Evolutionary conservation across 495 filamentous ascomycete genomes (phyloP), one percentile per base, ranked within the genome.

Genomic region (Daldinia concentrica): DNA sequence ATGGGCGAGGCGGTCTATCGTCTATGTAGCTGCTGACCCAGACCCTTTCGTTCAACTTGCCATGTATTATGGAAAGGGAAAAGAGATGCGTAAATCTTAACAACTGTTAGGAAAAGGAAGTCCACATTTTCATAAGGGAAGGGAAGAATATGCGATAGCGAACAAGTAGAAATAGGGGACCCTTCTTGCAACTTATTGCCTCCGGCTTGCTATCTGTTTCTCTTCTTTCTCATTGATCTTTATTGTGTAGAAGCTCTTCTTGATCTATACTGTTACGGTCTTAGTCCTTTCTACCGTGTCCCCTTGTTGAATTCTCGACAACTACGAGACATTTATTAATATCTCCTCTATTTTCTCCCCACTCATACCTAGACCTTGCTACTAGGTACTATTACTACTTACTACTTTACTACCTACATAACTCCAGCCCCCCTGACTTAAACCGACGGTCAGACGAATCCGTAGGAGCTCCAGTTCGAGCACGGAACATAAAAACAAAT

Each of bases 51-150:
- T n/a, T 24, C 8, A 48, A 48, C 43, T 19, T 48, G 43, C 19
- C 8, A 19, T 48, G 43, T 48, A 48, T 22, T 11, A 12, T 48
- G 27, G 37, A 62, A 54, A 66, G 22, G 36, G 39, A 36, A 50
- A 60, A 59, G 45, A 57, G 54, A 37, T 17, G 39, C 52, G 62
- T 39, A 71, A 51, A 58, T 71, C 68, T n/a, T 71, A 45, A 71
- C 62, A 66, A 71, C 58, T 62, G 58, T 71, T 36, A 58, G 58
- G 43, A 62, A 60, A 62, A 66, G 34, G 51, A 56, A 62, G 29
- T 58, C 69, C 69, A 72, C 63, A 58, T 67, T 67, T 57, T 66
- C 60, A 67, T 57, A 45, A 66, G 51, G 57, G 58, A 63, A 72
- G 64, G 58, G 52, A 72, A 63, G 43, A 72, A 63, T 63, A 63